Evolutionary conservation across 192 early-diverging fungal species (phyloP), one percentile per base, ranked within the genome.

Genomic region (Fimicolochytrium jonesii): DNA sequence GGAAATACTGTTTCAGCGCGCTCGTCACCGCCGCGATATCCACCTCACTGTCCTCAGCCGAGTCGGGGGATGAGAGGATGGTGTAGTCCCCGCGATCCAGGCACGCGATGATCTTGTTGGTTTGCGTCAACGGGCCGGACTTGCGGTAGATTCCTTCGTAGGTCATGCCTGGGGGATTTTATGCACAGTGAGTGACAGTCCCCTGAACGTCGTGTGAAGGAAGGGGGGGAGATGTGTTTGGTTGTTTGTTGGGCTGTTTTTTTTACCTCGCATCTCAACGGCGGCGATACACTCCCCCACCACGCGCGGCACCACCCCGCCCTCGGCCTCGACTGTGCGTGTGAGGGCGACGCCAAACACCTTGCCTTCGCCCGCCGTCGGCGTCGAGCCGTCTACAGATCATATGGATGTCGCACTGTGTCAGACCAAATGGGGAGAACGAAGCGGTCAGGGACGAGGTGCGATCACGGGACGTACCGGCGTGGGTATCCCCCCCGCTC

Each of bases 101-200:
- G 39, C 45, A 32, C n/a, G 31, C 46, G 35, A 71, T 45, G 28
- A 73, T 56, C 9, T 51, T 20, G 56, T 73, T 68, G 50, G 65
- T 65, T 47, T 73, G 71, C 23, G 54, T 71, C 0, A 73, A 13
- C 3, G 71, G 71, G 26, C 71, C 71, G 23, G 67, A 70, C 47
- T 73, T 73, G 46, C 71, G 58, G 52, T 73, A 73, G 15, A 73
- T 71, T 15, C 71, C 71, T 65, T 73, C 71, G 30, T n/a, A 54
- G 6, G 30, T 36, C 71, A 73, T 65, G 6, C 67, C 70, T 70
- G 34, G 6, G 26, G 17, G 18, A 11, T 50, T 56, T 41, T 41
- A n/a, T n/a, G 39, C n/a, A 11, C n/a, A 11, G 39, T 41, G n/a
- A 41, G 34, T 9, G 23, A 55, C 34, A n/a, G n/a, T n/a, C n/a